Evolutionary conservation across 225 moss, liverwort and hornwort species (phyloP).

Genomic region (Lunularia cruciata): DNA sequence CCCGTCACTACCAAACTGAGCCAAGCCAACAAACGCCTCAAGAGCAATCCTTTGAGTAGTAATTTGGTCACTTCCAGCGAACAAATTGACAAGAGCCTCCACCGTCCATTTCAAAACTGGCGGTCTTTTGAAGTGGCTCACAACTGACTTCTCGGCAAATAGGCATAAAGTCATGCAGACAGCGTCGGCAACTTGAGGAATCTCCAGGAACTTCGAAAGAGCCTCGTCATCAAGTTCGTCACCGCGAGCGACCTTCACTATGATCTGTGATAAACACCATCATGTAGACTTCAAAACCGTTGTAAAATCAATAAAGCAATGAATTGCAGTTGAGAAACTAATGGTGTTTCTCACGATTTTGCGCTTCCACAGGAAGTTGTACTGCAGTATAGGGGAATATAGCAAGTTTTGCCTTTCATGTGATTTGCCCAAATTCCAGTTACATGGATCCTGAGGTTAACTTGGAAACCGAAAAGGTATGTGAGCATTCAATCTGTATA

Average conservation of each 20-base stretch:
- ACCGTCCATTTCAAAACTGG: neutral
- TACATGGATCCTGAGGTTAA: too few species aligned
- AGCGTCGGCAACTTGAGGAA: neutral
- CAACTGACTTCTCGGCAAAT: neutral
- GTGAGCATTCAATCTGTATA: too few species aligned
- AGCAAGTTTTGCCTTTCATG: too few species aligned
- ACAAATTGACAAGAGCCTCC: neutral
- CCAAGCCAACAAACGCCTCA: neutral
- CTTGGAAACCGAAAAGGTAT: too few species aligned
- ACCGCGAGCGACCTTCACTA: neutral
- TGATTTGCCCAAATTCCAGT: too few species aligned
- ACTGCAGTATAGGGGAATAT: too few species aligned
- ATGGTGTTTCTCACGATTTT: too few species aligned
- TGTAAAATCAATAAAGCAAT: too few species aligned
- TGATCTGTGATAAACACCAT: too few species aligned
- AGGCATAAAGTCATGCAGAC: constrained; percentile 8
- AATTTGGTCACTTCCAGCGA: neutral
- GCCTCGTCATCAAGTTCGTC: constrained; percentile 10
- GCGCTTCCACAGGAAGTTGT: too few species aligned
- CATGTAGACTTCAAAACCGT: too few species aligned
- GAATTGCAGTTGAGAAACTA: too few species aligned
- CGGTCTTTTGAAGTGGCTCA: neutral
- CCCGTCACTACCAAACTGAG: neutral
- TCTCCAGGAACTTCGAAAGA: neutral
- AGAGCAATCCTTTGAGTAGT: neutral